A percentile compares a stretch with the other conserved stretches of the same genome.
phyloP scores from a whole-genome alignment of 441 rosid genomes.

The Eugenia klotzschiana region DNA sequence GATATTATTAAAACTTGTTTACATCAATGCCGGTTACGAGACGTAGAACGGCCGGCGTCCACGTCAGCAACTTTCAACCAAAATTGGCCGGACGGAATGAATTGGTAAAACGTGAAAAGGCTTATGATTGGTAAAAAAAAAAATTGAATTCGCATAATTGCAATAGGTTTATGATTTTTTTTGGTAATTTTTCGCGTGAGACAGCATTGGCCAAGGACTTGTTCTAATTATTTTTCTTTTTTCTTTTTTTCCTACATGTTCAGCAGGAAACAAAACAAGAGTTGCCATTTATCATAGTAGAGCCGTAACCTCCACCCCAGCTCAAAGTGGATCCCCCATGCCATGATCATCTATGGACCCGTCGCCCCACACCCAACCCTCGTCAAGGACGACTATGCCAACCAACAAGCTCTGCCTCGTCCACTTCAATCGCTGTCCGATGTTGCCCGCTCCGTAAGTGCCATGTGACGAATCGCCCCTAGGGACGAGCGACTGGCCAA shows the following conservation, averaged over 20 bases:
- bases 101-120: too few relatives aligned
- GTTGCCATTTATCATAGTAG: not conserved
- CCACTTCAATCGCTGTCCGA: conserved; percentile 7
- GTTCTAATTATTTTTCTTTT: too few relatives aligned
- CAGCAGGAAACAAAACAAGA: not conserved
- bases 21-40: too few relatives aligned
- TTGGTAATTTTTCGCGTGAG: not conserved
- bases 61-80: too few relatives aligned
- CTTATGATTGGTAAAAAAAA: too few relatives aligned
- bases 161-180: too few relatives aligned
- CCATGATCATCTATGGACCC: not conserved
- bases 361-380: not conserved
- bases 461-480: conserved; percentile 3
- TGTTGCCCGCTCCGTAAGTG: conserved; percentile 1
- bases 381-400: not conserved
- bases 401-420: conserved; percentile 9
- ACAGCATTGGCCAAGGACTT: not conserved
- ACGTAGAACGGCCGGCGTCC: rapidly evolving
- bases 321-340: not conserved
- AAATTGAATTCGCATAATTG: too few relatives aligned
- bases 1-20: too few relatives aligned
- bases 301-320: not conserved
- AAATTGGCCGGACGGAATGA: too few relatives aligned
- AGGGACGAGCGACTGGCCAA: not conserved
- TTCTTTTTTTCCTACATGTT: not conserved